Evolutionary conservation across 495 filamentous ascomycete genomes (phyloP), one percentile per base, ranked within the genome.

Genomic region (Penicillium subrubescens): DNA sequence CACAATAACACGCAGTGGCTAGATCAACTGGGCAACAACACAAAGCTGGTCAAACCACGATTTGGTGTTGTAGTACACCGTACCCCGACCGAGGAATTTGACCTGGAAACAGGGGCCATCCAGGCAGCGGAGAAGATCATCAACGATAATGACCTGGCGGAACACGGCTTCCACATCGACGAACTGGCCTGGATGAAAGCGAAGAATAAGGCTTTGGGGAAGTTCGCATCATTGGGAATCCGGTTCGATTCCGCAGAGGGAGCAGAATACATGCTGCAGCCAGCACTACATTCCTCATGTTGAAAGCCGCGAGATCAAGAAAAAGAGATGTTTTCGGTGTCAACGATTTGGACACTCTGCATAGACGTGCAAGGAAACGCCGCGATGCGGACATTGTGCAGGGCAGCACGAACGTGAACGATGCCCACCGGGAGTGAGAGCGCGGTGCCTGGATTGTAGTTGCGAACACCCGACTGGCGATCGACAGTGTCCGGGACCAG

Each of bases 361-460:
- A 19, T 76, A 66, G 72, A 61, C 67, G 53, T 75, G 70, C 55
- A 73, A 74, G 48, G 71, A 75, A 63, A 55, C 60, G 15, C 56
- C 63, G 11, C 61, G 65, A 61, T 37, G 10, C 35, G 35, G 35
- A 37, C 35, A 37, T 10, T 37, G 10, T 14, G 10, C 35, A 37
- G 35, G 35, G 4, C 35, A 37, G 12, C 8, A 37, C 76, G 59
- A 74, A 1, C 58, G 65, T 19, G 39, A 61, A 34, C 37, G 67
- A 5, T 77, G 59, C 48, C 61, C 58, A 44, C 71, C 65, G 3
- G 72, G 69, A 37, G 35, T 33, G 31, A 33, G 31, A 33, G 31
- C 31, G 31, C 31, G 31, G 31, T 33, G 31, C 31, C 7, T 33
- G 10, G 35, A 37, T 4, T 37, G 10, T 37, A 37, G 4, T 37